Conservation (phyloP, 164 flowering plant species). For the Houttuynia cordata region DNA sequence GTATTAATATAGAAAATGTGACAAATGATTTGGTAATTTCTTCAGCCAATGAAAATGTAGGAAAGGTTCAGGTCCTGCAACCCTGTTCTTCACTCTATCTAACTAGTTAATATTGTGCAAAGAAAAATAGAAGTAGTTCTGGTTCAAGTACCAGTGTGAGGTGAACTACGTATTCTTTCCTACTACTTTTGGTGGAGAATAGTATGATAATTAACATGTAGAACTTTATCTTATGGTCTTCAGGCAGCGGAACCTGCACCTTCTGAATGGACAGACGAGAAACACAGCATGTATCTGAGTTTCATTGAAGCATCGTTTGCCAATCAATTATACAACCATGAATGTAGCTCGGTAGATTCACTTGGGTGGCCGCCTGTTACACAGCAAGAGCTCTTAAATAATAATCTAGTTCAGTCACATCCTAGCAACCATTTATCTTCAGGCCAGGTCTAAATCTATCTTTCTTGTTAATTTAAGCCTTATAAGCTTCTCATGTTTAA, state of each 20-base stretch:
- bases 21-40: too few relatives aligned
- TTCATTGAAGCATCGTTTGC: constrained; percentile 83
- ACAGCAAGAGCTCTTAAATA: constrained; percentile 10
- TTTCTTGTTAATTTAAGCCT: background rate
- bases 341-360: constrained; percentile 24
- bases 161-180: background rate
- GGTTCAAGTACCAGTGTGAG: background rate
- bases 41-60: too few relatives aligned
- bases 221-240: constrained; percentile 17
- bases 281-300: constrained; percentile 65
- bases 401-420: constrained; percentile 11
- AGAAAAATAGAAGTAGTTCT: too few relatives aligned
- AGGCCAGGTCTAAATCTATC: constrained; percentile 39
- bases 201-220: background rate
- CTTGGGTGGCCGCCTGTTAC: constrained; percentile 14
- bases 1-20: too few relatives aligned
- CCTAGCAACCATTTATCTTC: constrained; percentile 12
- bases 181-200: background rate
- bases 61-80: too few relatives aligned
- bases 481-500: background rate
- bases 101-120: too few relatives aligned
- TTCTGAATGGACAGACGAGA: constrained; percentile 86
- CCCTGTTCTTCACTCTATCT: too few relatives aligned
- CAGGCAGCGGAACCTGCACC: constrained; percentile 15
- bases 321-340: constrained; percentile 26